Conservation (phyloP, 192 early-diverging fungal species). For the Mortierella claussenii region DNA sequence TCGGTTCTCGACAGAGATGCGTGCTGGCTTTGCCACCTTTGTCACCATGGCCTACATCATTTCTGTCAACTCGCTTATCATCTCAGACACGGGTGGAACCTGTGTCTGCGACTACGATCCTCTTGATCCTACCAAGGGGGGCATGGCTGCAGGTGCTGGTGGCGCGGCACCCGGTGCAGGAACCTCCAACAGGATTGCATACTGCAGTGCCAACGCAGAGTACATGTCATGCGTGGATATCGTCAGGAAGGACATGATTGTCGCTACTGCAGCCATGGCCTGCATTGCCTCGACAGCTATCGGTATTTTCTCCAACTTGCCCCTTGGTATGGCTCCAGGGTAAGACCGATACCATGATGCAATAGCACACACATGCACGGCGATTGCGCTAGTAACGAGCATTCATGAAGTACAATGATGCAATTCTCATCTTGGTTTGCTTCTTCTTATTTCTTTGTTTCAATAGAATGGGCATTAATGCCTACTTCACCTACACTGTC, state of each 20-base stretch:
- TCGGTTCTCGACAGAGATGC: slow-evolving; percentile 70
- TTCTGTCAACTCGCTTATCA: slow-evolving; percentile 78
- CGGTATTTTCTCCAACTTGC: slow-evolving; percentile 78
- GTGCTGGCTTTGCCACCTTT: slow-evolving; percentile 73
- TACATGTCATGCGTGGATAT: slow-evolving; percentile 73
- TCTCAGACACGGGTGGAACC: slow-evolving; percentile 81
- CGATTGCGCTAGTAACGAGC: too few relatives aligned
- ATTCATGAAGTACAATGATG: too few relatives aligned
- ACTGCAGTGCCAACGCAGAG: slow-evolving; percentile 33
- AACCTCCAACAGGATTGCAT: slow-evolving; percentile 27
- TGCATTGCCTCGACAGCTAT: slow-evolving; percentile 75
- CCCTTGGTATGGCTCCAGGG: slow-evolving; percentile 83
- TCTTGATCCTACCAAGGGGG: slow-evolving; percentile 65
- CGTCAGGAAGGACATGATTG: slow-evolving; percentile 77
- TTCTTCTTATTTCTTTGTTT: slow-evolving; percentile 5
- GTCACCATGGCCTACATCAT: slow-evolving; percentile 82
- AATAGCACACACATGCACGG: too few relatives aligned
- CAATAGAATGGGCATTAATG: slow-evolving; percentile 78
- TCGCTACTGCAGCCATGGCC: slow-evolving; percentile 74
- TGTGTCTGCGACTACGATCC: slow-evolving; percentile 72
- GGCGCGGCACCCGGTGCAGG: neutral
- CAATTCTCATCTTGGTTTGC: too few relatives aligned
- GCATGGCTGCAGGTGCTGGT: slow-evolving; percentile 28
- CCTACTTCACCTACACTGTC: slow-evolving; percentile 87
- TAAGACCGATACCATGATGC: slow-evolving; percentile 32